Evolutionary conservation across 306 rosid species (phyloP).

Genomic region (Cotoneaster glaucophyllus): DNA sequence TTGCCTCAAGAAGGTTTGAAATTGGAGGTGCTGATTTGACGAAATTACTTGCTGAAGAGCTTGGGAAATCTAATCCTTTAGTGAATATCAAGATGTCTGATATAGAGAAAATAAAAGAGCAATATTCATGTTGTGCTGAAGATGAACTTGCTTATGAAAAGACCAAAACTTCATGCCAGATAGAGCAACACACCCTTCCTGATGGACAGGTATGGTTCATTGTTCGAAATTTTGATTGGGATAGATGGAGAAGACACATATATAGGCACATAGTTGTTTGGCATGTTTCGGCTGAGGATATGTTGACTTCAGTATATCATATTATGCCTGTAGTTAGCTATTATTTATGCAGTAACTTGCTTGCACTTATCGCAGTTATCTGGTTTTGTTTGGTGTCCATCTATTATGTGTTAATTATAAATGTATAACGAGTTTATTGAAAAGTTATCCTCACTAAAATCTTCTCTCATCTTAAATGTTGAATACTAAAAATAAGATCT

Average conservation of each 20-base stretch:
- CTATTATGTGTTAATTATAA: neutral
- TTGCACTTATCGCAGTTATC: neutral
- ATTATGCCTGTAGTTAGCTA: neutral
- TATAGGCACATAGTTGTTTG: neutral
- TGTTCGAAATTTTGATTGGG: neutral
- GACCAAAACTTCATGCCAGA: slow-evolving; percentile 46
- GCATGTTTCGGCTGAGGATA: neutral
- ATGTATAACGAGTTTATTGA: neutral
- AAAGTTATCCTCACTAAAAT: neutral
- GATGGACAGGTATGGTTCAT: slow-evolving; percentile 78
- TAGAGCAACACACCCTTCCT: slow-evolving; percentile 84
- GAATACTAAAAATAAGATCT: neutral
- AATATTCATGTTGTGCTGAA: slow-evolving; percentile 82
- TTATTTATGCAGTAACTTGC: neutral
- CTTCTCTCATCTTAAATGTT: neutral
- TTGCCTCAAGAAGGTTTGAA: slow-evolving; percentile 93
- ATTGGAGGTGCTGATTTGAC: slow-evolving; percentile 89
- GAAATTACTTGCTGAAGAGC: slow-evolving; percentile 77
- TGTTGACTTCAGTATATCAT: neutral
- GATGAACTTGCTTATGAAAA: slow-evolving; percentile 84
- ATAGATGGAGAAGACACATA: neutral
- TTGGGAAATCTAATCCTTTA: slow-evolving; percentile 68
- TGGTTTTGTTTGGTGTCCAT: slow-evolving; percentile 9
- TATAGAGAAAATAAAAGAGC: slow-evolving; percentile 86
- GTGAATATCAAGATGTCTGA: slow-evolving; percentile 67